Percentiles rank a stretch among this genome's conserved stretches.
phyloP scores from a whole-genome alignment of 495 filamentous ascomycete species.

The Lindgomyces ingoldianus region DNA sequence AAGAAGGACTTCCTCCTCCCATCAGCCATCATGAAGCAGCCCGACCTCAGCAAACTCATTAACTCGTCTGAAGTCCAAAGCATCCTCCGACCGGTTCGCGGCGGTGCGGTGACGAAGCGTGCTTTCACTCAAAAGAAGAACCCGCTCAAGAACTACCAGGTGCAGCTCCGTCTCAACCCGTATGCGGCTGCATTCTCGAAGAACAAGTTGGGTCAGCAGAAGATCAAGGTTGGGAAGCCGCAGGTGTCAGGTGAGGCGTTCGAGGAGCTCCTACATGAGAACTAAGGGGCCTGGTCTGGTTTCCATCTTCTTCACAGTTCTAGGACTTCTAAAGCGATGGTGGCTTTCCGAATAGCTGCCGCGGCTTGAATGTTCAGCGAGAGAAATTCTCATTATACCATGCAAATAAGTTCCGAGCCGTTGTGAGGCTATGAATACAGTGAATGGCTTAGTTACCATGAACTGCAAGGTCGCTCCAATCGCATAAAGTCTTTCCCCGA shows the following conservation, averaged over 20 bases:
- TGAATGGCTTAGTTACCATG: too few species aligned
- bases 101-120: conserved; percentile 87
- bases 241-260: conserved; percentile 53
- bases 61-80: conserved; percentile 98
- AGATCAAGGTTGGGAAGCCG: conserved; percentile 59
- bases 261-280: conserved; percentile 56
- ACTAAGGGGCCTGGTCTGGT: conserved; percentile 43
- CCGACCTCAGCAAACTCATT: conserved; percentile 93
- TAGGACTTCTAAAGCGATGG: conserved; percentile 2
- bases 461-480: too few species aligned
- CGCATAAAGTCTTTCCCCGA: too few species aligned
- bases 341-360: neutral
- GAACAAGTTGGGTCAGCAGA: conserved; percentile 71
- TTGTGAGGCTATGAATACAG: too few species aligned
- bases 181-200: conserved; percentile 86
- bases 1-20: conserved; percentile 99
- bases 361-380: conserved; percentile 2
- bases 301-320: conserved; percentile 19
- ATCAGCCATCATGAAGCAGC: conserved; percentile 80
- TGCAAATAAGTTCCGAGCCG: too few species aligned
- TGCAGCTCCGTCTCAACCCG: conserved; percentile 94
- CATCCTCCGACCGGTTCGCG: conserved; percentile 85
- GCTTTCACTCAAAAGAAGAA: conserved; percentile 97
- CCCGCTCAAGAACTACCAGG: conserved; percentile 96
- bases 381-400: neutral